phyloP scores from a whole-genome alignment of 257 asterid species.

The Gentiana dahurica region DNA sequence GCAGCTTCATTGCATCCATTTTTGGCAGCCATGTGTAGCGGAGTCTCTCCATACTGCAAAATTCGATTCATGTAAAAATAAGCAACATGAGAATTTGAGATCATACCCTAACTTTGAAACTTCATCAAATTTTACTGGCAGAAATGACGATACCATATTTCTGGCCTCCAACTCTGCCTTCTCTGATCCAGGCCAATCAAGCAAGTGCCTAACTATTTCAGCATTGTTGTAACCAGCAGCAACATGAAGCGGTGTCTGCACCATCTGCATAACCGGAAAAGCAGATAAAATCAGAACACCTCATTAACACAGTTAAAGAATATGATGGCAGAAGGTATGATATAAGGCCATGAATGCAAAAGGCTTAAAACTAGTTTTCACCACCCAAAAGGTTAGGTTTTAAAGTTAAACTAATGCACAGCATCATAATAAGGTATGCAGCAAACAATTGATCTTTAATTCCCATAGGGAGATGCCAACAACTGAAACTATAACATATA shows the following conservation, averaged over 20 bases:
- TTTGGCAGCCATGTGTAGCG: slow-evolving; percentile 98
- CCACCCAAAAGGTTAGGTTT: too few species aligned
- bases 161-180: slow-evolving; percentile 80
- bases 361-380: too few species aligned
- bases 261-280: slow-evolving; percentile 52
- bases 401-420: too few species aligned
- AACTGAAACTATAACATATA: too few species aligned
- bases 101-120: background rate
- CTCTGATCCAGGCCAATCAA: slow-evolving; percentile 70
- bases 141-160: slow-evolving; percentile 54
- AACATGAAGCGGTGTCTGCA: slow-evolving; percentile 93
- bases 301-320: background rate
- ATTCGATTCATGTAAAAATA: slow-evolving; percentile 3
- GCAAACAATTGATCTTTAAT: too few species aligned
- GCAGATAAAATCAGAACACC: background rate
- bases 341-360: too few species aligned
- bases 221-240: slow-evolving; percentile 84
- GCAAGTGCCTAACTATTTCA: slow-evolving; percentile 66
- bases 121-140: too few species aligned
- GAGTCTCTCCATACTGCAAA: slow-evolving; percentile 93
- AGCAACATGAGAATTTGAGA: slow-evolving; percentile 9
- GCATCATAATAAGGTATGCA: too few species aligned
- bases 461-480: too few species aligned
- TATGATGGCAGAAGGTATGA: too few species aligned
- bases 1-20: slow-evolving; percentile 92